phyloP scores from a whole-genome alignment of 345 rosid genomes.

The Eucalyptus cloeziana region DNA sequence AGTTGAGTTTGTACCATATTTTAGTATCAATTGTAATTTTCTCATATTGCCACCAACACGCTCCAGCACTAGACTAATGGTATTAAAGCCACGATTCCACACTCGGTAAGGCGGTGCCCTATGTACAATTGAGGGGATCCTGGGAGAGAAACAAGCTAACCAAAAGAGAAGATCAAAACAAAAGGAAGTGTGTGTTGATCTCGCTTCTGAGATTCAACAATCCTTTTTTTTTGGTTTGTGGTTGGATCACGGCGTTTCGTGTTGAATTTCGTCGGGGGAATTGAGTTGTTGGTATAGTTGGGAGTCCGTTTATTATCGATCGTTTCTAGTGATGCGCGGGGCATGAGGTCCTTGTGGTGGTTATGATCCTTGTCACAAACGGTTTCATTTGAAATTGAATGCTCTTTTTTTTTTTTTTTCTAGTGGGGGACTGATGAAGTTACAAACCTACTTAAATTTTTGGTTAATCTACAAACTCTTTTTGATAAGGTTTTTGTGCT shows the following conservation, averaged over 20 bases:
- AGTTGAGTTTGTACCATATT: not conserved
- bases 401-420: not conserved
- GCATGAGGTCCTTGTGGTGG: not conserved
- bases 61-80: not conserved
- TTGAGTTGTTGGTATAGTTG: not conserved
- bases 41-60: not conserved
- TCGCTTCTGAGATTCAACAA: not conserved
- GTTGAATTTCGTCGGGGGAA: not conserved
- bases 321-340: not conserved
- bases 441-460: too few relatives aligned
- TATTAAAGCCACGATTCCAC: not conserved
- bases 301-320: not conserved
- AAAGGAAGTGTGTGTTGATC: not conserved
- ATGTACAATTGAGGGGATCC: not conserved
- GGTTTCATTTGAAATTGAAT: not conserved
- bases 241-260: not conserved
- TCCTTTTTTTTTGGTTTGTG: too few relatives aligned
- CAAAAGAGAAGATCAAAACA: not conserved
- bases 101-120: accelerated
- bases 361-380: not conserved
- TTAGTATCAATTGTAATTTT: too few relatives aligned
- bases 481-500: not conserved
- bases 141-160: not conserved
- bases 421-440: not conserved
- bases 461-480: not conserved